phyloP scores from a whole-genome alignment of 2,329 filamentous ascomycete species.

The Penicillium sp. region DNA sequence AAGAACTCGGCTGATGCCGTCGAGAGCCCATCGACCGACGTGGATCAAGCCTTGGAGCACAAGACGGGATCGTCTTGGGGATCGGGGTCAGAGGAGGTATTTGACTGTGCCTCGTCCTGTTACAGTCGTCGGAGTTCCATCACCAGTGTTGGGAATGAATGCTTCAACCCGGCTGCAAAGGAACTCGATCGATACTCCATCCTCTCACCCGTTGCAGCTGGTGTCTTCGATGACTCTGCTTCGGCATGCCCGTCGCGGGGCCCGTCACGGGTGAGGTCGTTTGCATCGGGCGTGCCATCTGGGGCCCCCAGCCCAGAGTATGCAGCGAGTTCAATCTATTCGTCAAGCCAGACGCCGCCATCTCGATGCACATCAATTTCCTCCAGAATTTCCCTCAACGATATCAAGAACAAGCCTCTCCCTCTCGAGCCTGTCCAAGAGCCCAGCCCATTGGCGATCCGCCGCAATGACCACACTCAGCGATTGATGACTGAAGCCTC shows the following conservation, averaged over 20 bases:
- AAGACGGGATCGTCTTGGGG: conserved; percentile 31
- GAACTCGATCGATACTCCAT: conserved; percentile 34
- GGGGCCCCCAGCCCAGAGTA: background rate
- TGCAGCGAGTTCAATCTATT: background rate
- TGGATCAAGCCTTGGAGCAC: conserved; percentile 1
- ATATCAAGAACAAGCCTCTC: conserved; percentile 49
- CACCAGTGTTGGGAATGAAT: conserved; percentile 41
- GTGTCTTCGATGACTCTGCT: conserved; percentile 44
- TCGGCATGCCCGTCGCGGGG: conserved; percentile 14
- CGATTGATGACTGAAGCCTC: conserved; percentile 8
- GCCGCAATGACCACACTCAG: conserved; percentile 17
- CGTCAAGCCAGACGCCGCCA: conserved; percentile 9
- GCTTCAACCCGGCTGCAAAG: background rate
- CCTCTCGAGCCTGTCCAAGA: conserved; percentile 45
- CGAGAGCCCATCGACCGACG: conserved; percentile 8
- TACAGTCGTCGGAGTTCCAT: conserved; percentile 45
- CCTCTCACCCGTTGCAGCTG: conserved; percentile 31
- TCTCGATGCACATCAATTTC: conserved; percentile 22
- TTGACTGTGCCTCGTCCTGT: conserved; percentile 43
- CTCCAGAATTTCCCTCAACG: conserved; percentile 32
- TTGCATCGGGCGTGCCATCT: conserved; percentile 1
- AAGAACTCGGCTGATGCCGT: conserved; percentile 9
- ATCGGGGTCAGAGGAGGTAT: conserved; percentile 34
- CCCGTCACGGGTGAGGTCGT: conserved; percentile 7
- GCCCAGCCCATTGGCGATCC: conserved; percentile 38